Evolutionary conservation across 1,139 yeast species (phyloP).

Genomic region (Magnusiomyces starmeri): DNA sequence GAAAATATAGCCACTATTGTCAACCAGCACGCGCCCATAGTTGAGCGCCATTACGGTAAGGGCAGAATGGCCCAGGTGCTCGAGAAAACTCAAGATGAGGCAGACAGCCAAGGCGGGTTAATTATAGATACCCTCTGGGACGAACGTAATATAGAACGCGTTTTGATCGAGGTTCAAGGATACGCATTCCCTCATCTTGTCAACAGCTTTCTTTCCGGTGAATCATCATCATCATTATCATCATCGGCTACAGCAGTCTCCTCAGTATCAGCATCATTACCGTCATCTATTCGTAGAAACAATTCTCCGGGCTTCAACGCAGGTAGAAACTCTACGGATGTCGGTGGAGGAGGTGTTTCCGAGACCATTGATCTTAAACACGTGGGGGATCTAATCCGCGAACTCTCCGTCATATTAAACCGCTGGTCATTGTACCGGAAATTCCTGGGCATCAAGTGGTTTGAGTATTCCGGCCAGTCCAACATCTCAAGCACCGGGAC

Average conservation of each 20-base stretch:
- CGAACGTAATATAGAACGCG: conserved; percentile 50
- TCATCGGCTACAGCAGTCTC: conserved; percentile 9
- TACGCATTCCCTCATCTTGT: conserved; percentile 46
- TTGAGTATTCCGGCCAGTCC: conserved; percentile 31
- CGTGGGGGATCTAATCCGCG: conserved; percentile 54
- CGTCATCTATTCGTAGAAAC: conserved; percentile 22
- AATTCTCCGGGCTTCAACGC: conserved; percentile 23
- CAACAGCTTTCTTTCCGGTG: conserved; percentile 26
- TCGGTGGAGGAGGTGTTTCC: conserved; percentile 24
- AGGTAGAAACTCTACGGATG: conserved; percentile 15
- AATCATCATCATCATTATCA: conserved; percentile 11
- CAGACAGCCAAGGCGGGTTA: conserved; percentile 85
- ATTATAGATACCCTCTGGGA: conserved; percentile 85
- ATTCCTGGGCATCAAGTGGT: conserved; percentile 65
- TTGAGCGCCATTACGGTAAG: conserved; percentile 62
- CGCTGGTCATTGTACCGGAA: conserved; percentile 82
- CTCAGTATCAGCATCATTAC: too few relatives aligned
- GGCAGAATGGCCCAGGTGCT: conserved; percentile 61
- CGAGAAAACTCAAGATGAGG: conserved; percentile 70
- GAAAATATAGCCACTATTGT: conserved; percentile 81
- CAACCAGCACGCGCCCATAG: conserved; percentile 77
- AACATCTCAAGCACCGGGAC: conserved; percentile 15
- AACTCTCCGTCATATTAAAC: conserved; percentile 67
- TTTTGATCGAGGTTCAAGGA: conserved; percentile 48
- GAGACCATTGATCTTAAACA: conserved; percentile 42